Percentiles rank a stretch among this genome's conserved stretches.
Evolutionary conservation across 345 rosid species (phyloP).

Genomic region (Aegle marmelos): DNA sequence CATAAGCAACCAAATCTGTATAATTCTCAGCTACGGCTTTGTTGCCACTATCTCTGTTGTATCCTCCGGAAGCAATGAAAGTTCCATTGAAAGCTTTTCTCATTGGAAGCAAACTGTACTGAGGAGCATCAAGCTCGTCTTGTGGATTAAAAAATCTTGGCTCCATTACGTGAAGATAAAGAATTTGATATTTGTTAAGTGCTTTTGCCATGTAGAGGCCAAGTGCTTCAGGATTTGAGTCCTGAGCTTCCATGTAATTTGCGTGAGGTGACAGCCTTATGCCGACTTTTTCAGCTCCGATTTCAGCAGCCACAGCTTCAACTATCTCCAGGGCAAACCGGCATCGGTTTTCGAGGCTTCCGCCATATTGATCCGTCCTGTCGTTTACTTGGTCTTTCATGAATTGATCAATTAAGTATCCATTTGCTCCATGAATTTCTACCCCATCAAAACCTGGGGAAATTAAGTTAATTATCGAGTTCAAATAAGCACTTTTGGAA

Average conservation of each 20-base stretch:
- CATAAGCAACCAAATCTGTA: conserved; percentile 7
- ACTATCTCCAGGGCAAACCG: conserved; percentile 10
- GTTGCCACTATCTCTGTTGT: conserved; percentile 32
- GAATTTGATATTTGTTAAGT: conserved; percentile 28
- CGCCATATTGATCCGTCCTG: conserved; percentile 28
- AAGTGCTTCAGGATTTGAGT: conserved; percentile 39
- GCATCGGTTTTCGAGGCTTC: neutral
- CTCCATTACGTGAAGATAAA: conserved; percentile 39
- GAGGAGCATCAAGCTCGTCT: conserved; percentile 17
- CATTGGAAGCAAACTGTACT: conserved; percentile 26
- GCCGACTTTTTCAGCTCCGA: neutral
- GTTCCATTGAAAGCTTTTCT: conserved; percentile 37
- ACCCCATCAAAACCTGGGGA: neutral
- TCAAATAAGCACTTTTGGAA: neutral
- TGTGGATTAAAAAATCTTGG: conserved; percentile 21
- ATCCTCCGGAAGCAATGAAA: conserved; percentile 43
- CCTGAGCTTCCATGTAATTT: conserved; percentile 23
- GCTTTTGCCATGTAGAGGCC: conserved; percentile 40
- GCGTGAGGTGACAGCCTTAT: neutral
- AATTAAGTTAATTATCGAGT: neutral
- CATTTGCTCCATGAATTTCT: neutral
- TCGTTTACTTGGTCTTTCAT: neutral
- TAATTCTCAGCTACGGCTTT: conserved; percentile 26
- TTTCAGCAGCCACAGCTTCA: conserved; percentile 23
- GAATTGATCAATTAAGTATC: neutral